A percentile compares a stretch with the other conserved stretches of the same genome.
Conservation (phyloP, 371 early-diverging fungal genomes). For the Encephalitozoon cuniculi region DNA sequence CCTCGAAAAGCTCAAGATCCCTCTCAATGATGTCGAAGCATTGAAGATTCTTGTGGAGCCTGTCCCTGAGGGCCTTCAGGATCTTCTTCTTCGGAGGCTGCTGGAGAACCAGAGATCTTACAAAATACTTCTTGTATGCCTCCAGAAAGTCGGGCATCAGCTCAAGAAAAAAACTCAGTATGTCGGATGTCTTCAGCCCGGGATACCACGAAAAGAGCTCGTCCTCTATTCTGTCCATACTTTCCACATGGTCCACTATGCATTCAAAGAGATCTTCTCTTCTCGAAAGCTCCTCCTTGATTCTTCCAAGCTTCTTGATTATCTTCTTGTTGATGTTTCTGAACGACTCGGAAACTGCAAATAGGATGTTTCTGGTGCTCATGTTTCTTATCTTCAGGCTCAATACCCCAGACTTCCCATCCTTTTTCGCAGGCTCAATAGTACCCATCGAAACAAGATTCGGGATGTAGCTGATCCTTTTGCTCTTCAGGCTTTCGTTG, state of each 20-base stretch:
- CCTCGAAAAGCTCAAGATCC: constrained; percentile 30
- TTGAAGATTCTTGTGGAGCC: constrained; percentile 7
- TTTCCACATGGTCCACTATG: constrained; percentile 16
- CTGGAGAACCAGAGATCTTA: not conserved
- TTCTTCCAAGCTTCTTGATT: constrained; percentile 26
- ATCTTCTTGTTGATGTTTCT: constrained; percentile 17
- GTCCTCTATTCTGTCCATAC: constrained; percentile 9
- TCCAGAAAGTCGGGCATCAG: constrained; percentile 40
- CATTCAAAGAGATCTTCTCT: constrained; percentile 33
- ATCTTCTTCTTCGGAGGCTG: not conserved
- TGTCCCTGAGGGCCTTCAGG: constrained; percentile 15
- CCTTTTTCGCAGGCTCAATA: not conserved
- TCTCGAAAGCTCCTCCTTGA: constrained; percentile 15
- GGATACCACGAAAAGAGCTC: constrained; percentile 48
- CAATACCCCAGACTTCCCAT: not conserved
- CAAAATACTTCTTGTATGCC: constrained; percentile 38
- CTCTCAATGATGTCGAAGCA: constrained; percentile 23
- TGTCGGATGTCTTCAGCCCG: constrained; percentile 23
- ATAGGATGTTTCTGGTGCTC: constrained; percentile 22
- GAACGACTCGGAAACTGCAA: constrained; percentile 27
- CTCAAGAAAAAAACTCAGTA: constrained; percentile 32
- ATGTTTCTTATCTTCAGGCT: constrained; percentile 13
- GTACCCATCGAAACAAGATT: not conserved
- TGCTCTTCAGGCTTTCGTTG: not conserved
- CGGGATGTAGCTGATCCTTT: not conserved